These are phyloP conservation scores for Suillus cothurnatus DNA, from an alignment of 768 basidiomycete genomes.

Conservation along the genomic window DNA sequence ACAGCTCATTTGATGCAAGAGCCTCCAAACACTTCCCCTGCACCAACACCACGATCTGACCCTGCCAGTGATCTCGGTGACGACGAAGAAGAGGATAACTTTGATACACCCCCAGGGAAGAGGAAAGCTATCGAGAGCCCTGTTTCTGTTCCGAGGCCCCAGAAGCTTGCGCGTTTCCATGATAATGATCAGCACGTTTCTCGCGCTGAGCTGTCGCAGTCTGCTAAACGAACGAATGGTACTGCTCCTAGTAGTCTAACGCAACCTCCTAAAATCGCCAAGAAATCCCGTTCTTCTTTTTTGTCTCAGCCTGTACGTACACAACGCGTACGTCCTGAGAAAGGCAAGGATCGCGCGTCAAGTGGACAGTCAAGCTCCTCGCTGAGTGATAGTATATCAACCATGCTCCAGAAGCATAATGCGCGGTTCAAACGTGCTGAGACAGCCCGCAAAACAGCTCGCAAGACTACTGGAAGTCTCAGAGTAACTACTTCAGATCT, in stretches of 20 bases:
- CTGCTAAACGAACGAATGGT: not conserved
- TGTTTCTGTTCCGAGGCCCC: conserved; percentile 10
- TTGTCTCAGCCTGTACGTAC: not conserved
- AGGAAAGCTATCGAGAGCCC: conserved; percentile 27
- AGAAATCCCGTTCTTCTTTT: not conserved
- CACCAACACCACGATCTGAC: conserved; percentile 20
- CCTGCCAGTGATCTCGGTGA: conserved; percentile 21
- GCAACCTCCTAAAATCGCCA: conserved; percentile 12
- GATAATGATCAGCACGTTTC: not conserved
- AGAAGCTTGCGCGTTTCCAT: conserved; percentile 26
- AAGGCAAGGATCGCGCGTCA: not conserved
- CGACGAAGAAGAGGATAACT: conserved; percentile 24
- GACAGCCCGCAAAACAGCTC: conserved; percentile 8
- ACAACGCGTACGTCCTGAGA: not conserved
- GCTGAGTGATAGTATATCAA: conserved; percentile 3
- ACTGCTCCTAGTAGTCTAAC: conserved; percentile 12
- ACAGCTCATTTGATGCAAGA: conserved; percentile 18
- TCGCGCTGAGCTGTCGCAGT: not conserved
- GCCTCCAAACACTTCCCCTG: conserved; percentile 20
- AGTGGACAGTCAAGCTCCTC: not conserved
- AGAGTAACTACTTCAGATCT: conserved; percentile 17
- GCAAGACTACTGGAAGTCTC: conserved; percentile 5
- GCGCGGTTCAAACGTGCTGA: conserved; percentile 18
- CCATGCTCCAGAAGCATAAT: conserved; percentile 3
- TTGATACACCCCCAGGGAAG: conserved; percentile 22